These are phyloP conservation scores for Wickerhamiella dianesei DNA, from an alignment of 805 yeast genomes.

Conservation along the genomic window DNA sequence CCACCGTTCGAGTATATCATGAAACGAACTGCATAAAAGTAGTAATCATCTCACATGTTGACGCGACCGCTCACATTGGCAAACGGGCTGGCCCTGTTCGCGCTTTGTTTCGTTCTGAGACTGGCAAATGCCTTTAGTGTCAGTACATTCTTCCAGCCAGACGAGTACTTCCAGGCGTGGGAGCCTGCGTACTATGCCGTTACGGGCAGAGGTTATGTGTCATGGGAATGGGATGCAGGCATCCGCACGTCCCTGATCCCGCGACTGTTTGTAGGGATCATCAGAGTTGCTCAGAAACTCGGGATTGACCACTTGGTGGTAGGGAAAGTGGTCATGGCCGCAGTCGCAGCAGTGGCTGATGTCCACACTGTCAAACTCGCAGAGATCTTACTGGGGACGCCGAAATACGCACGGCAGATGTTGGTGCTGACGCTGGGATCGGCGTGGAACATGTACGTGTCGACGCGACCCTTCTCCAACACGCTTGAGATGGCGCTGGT, in stretches of 20 bases:
- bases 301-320: conserved; percentile 24
- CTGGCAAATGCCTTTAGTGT: conserved; percentile 49
- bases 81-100: conserved; percentile 3
- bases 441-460: conserved; percentile 69
- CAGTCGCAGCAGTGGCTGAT: conserved; percentile 63
- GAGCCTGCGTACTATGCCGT: conserved; percentile 78
- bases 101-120: conserved; percentile 24
- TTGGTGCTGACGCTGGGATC: conserved; percentile 43
- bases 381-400: conserved; percentile 19
- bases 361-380: conserved; percentile 40
- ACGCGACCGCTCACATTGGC: too few relatives aligned
- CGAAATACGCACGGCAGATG: conserved; percentile 20
- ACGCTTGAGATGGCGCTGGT: conserved; percentile 66
- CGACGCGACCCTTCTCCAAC: conserved; percentile 77
- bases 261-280: conserved; percentile 42
- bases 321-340: conserved; percentile 61
- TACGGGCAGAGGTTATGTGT: conserved; percentile 66
- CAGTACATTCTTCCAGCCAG: conserved; percentile 83
- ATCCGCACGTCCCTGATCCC: conserved; percentile 76
- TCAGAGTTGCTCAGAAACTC: conserved; percentile 25
- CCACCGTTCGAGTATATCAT: too few relatives aligned
- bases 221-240: conserved; percentile 89
- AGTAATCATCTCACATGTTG: background rate
- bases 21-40: too few relatives aligned
- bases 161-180: conserved; percentile 83